Conservation (phyloP, 352 stramenopile genomes). For the Phytophthora idaei region DNA sequence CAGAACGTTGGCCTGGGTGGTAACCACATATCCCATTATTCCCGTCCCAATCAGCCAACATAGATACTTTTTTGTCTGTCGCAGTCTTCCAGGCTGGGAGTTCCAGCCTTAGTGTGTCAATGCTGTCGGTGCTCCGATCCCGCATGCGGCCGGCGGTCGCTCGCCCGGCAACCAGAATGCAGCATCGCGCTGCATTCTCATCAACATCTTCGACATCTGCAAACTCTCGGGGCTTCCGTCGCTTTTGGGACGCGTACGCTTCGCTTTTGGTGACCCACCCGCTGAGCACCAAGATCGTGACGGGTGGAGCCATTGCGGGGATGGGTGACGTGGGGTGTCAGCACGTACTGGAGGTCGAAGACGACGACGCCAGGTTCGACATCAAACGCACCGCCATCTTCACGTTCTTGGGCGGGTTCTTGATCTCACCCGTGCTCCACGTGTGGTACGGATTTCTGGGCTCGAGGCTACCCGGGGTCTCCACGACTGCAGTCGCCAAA, state of each 20-base stretch:
- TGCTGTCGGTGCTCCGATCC: conserved; percentile 40
- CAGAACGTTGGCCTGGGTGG: too few relatives aligned
- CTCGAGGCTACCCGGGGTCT: conserved; percentile 41
- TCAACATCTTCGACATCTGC: conserved; percentile 16
- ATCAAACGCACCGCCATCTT: conserved; percentile 64
- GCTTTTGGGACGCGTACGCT: conserved; percentile 61
- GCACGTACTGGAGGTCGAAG: conserved; percentile 48
- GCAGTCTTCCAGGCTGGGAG: too few relatives aligned
- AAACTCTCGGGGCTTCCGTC: conserved; percentile 25
- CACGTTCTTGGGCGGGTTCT: conserved; percentile 62
- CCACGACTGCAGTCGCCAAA: conserved; percentile 51
- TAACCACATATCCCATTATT: too few relatives aligned
- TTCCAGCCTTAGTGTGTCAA: conserved; percentile 3
- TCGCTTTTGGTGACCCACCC: conserved; percentile 60
- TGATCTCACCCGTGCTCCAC: conserved; percentile 81
- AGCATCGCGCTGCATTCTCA: conserved; percentile 3
- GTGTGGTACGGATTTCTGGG: conserved; percentile 78
- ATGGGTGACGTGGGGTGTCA: conserved; percentile 77
- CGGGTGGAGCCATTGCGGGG: conserved; percentile 60
- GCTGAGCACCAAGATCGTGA: conserved; percentile 71
- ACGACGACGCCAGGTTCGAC: conserved; percentile 32
- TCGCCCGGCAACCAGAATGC: conserved; percentile 5
- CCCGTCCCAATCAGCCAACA: background rate
- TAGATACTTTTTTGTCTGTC: background rate
- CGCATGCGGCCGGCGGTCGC: conserved; percentile 4